phyloP scores from a whole-genome alignment of 495 filamentous ascomycete genomes.

The Talaromyces adpressus region DNA sequence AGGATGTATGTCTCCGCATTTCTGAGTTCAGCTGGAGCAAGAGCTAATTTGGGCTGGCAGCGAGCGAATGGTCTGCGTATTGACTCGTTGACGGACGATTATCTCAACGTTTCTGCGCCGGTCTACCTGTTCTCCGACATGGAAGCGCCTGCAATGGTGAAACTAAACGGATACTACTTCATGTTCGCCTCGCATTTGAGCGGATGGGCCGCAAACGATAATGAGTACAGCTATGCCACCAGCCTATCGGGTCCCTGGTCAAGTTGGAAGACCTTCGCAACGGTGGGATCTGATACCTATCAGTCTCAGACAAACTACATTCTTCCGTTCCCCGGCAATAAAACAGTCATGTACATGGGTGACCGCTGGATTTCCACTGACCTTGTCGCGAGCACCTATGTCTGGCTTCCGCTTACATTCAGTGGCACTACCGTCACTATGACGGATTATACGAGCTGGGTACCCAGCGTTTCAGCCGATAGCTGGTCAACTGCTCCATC shows the following conservation, averaged over 20 bases:
- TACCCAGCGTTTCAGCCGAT: neutral
- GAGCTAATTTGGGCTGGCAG: neutral
- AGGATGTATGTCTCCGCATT: constrained; percentile 39
- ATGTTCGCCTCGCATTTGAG: constrained; percentile 44
- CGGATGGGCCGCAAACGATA: constrained; percentile 51
- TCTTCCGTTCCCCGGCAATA: constrained; percentile 30
- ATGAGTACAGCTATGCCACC: constrained; percentile 41
- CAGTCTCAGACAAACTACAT: constrained; percentile 45
- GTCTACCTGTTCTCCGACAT: constrained; percentile 38
- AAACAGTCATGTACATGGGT: constrained; percentile 54
- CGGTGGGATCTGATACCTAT: constrained; percentile 46
- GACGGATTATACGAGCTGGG: neutral
- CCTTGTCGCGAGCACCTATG: constrained; percentile 53
- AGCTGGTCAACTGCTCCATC: constrained; percentile 2
- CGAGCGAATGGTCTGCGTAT: constrained; percentile 47
- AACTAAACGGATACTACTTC: constrained; percentile 43
- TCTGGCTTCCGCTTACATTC: constrained; percentile 59
- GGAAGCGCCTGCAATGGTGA: constrained; percentile 42
- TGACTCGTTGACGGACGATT: constrained; percentile 40
- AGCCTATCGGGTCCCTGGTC: constrained; percentile 46
- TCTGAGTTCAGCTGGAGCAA: neutral
- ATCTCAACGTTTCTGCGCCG: constrained; percentile 27
- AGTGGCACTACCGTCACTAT: constrained; percentile 40
- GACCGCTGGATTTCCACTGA: constrained; percentile 57
- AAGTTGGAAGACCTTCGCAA: constrained; percentile 52